Evolutionary conservation across 306 rosid genomes (phyloP).

Genomic region (Luffa acutangula): DNA sequence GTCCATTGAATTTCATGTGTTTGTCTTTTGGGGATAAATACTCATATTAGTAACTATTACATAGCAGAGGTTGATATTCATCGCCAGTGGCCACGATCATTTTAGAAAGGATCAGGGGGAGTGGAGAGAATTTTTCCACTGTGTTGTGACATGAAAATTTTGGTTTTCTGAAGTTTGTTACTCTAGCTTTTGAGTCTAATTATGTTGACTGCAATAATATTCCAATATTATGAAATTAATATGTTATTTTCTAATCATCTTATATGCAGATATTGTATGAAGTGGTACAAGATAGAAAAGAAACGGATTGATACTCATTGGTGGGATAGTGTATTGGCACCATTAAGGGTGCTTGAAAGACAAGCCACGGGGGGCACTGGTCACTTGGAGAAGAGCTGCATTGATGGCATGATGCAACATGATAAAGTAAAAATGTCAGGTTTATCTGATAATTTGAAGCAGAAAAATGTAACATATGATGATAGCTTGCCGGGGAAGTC

Average conservation of each 20-base stretch:
- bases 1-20: not conserved
- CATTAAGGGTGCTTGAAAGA: conserved; percentile 63
- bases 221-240: not conserved
- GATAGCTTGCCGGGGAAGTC: conserved; percentile 13
- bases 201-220: not conserved
- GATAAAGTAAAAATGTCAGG: conserved; percentile 3
- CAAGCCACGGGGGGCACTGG: conserved; percentile 39
- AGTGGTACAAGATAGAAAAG: conserved; percentile 80
- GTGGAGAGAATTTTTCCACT: not conserved
- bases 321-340: conserved; percentile 86
- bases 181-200: not conserved
- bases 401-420: conserved; percentile 7
- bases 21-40: not conserved
- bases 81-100: not conserved
- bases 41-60: not conserved
- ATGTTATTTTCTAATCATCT: conserved; percentile 13
- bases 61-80: not conserved
- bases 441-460: conserved; percentile 9
- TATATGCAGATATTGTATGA: conserved; percentile 59
- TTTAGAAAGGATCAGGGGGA: not conserved
- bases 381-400: conserved; percentile 14
- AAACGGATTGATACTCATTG: conserved; percentile 64
- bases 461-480: conserved; percentile 2
- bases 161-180: not conserved
- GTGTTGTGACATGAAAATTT: not conserved